Evolutionary conservation across 495 filamentous ascomycete species (phyloP).

Genomic region (Hyaloscypha hepaticicola): DNA sequence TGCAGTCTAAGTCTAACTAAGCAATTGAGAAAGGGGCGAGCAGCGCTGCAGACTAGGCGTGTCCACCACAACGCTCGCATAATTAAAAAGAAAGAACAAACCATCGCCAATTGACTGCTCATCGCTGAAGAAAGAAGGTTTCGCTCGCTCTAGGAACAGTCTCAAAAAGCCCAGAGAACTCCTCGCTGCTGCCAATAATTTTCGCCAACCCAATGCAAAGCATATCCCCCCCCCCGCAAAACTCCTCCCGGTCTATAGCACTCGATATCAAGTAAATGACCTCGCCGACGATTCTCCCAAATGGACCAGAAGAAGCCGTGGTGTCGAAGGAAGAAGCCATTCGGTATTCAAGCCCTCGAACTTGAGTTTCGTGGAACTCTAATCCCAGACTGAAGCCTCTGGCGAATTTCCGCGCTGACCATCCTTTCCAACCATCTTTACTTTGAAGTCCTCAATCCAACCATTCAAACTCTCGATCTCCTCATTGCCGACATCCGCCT

Average conservation of each 20-base stretch:
- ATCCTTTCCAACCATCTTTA: neutral
- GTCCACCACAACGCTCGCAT: no score
- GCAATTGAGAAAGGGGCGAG: no score
- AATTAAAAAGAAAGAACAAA: no score
- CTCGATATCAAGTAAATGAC: no score
- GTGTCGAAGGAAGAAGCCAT: slow-evolving; percentile 10
- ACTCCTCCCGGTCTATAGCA: no score
- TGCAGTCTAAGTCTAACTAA: no score
- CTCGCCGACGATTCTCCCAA: neutral
- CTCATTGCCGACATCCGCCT: neutral
- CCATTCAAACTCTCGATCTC: neutral
- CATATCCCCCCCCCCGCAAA: neutral
- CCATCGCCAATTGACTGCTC: no score
- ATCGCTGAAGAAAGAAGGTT: neutral
- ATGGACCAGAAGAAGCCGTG: neutral
- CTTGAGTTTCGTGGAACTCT: slow-evolving; percentile 8
- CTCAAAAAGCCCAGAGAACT: neutral
- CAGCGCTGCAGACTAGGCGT: no score
- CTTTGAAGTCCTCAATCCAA: neutral
- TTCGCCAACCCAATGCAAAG: neutral
- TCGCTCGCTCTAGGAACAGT: neutral
- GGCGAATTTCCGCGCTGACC: neutral
- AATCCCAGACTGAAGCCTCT: neutral
- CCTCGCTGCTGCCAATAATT: neutral
- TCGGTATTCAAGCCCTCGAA: slow-evolving; percentile 3